These are phyloP conservation scores for Rhododendron mucronatum DNA, from an alignment of 148 eudicot species.

Conservation along the genomic window DNA sequence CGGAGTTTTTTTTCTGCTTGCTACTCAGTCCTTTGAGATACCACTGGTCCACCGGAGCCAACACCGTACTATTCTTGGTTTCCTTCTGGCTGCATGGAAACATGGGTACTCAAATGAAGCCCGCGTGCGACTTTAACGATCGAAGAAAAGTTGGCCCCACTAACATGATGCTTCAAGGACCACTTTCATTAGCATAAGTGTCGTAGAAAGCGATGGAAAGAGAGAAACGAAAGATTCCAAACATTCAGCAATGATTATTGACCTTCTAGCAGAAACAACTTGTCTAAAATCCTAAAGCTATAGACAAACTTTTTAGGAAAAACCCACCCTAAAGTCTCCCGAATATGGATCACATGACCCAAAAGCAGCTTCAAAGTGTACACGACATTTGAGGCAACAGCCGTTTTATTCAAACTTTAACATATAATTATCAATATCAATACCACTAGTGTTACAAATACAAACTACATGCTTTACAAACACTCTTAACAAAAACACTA, in stretches of 20 bases:
- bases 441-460: not conserved
- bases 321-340: too few species aligned
- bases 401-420: not conserved
- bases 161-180: not conserved
- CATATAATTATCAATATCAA: not conserved
- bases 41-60: not conserved
- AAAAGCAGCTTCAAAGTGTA: not conserved
- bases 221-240: not conserved
- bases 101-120: not conserved
- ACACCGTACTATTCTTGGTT: not conserved
- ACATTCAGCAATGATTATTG: too few species aligned
- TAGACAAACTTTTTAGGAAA: too few species aligned
- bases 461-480: constrained; percentile 10
- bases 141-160: not conserved
- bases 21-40: not conserved
- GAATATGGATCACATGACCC: not conserved
- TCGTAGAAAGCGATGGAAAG: not conserved
- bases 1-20: not conserved
- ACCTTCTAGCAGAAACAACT: too few species aligned
- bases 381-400: not conserved
- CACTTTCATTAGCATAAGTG: not conserved
- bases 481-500: not conserved
- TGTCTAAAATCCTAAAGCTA: too few species aligned
- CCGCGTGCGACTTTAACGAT: not conserved
- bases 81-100: not conserved